Percentiles rank a stretch among this genome's conserved stretches.
Evolutionary conservation across 2,329 filamentous ascomycete species (phyloP).

Genomic region (Fusarium pseudocircinatum): DNA sequence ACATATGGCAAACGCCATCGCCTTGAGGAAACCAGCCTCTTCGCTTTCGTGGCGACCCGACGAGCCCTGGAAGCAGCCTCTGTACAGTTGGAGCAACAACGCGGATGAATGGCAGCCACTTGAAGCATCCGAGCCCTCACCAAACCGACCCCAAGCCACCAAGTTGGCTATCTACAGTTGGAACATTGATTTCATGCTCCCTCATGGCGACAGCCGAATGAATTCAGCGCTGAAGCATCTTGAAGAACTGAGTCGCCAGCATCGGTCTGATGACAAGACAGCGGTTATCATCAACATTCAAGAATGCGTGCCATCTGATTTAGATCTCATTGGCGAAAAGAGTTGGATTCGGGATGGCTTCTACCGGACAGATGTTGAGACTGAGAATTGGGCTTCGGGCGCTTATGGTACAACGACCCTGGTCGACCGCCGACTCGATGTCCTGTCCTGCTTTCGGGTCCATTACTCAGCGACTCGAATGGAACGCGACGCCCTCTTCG

Average conservation of each 20-base stretch:
- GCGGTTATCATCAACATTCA: conserved; percentile 60
- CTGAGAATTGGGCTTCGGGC: conserved; percentile 54
- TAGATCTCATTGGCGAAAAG: conserved; percentile 54
- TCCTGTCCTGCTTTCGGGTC: conserved; percentile 60
- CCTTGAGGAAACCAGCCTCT: not conserved
- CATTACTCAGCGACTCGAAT: conserved; percentile 59
- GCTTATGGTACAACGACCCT: conserved; percentile 64
- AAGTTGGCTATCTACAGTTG: conserved; percentile 47
- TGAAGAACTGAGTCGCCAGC: not conserved
- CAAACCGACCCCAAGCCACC: not conserved
- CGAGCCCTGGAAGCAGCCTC: not conserved
- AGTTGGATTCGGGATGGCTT: conserved; percentile 60
- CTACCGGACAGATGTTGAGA: conserved; percentile 57
- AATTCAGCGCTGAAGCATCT: conserved; percentile 46
- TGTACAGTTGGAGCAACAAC: not conserved
- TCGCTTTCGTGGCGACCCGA: not conserved
- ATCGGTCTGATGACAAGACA: conserved; percentile 4
- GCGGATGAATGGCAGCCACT: not conserved
- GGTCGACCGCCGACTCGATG: conserved; percentile 56
- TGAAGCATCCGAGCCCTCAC: not conserved
- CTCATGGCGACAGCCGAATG: conserved; percentile 46
- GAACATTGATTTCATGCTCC: conserved; percentile 52
- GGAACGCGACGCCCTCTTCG: conserved; percentile 64
- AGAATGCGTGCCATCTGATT: conserved; percentile 59
- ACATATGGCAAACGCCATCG: not conserved